Base-by-base conservation (phyloP, 306 rosid species). In the Trifolium subterraneum region DNA sequence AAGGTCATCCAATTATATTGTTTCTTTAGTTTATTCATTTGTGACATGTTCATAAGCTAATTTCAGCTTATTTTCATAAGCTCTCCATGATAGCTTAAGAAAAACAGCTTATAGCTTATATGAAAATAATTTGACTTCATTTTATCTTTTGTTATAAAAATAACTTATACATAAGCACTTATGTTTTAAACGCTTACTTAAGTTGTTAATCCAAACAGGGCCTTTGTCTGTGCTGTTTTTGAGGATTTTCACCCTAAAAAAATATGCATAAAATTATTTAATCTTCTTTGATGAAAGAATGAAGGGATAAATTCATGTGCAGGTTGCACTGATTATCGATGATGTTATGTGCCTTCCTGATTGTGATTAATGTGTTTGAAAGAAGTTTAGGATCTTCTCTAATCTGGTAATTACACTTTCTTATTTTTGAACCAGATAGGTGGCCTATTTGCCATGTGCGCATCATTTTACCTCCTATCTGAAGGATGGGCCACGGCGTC, bases 401-500 rank as follows among this genome's bases (percentile, higher is more conserved):
- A 45, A 76, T 82, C 70, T 60, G 83, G 65, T 71, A 25, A 4
- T n/a, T 48, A 4, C 41, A 20, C 76, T 64, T 71, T 78, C 65
- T 89, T 71, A 71, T 83, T 71, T 78, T 78, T 78, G 79, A 77
- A 83, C 80, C 92, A 95, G 98, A 86, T 88, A 65, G 96, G 91
- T 25, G 99, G 99, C 71, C 90, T 95, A 63, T n/a, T 95, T 82
- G 98, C 99, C 72, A 95, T 90, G 98, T 67, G 86, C 86, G 84
- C 90, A 45, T 88, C 99, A 68, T 87, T 90, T 78, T 92, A 92
- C 85, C 84, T 92, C 64, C 84, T 95, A 76, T 87, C 98, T 38
- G 97, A 86, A 88, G 99, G 99, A 72, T 95, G 99, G 99, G 98
- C 97, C 42, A 90, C 79, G 9, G 91, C 88, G 8, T 84, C 96